A percentile compares a stretch with the other conserved stretches of the same genome.
Evolutionary conservation across 2,329 filamentous ascomycete species (phyloP).

Genomic region (Phialophora tarda): DNA sequence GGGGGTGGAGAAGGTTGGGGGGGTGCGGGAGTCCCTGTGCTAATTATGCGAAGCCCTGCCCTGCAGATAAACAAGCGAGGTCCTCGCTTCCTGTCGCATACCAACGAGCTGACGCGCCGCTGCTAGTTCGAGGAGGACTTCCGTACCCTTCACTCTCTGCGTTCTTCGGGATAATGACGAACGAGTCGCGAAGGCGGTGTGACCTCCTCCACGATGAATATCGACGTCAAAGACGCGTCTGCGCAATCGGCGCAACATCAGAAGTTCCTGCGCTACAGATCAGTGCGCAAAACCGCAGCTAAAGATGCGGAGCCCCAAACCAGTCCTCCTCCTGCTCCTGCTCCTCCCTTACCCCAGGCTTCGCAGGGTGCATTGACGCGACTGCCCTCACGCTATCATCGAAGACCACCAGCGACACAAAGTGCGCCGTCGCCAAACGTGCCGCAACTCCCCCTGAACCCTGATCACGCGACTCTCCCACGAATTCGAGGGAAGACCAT

Average conservation of each 20-base stretch:
- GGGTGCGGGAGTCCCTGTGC: not conserved
- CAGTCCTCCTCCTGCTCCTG: slow-evolving; percentile 3
- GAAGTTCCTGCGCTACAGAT: slow-evolving; percentile 65
- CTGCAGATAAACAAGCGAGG: slow-evolving; percentile 9
- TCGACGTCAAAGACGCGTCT: slow-evolving; percentile 1
- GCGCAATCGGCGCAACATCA: slow-evolving; percentile 23
- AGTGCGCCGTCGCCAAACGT: slow-evolving; percentile 3
- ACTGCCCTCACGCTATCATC: slow-evolving; percentile 33
- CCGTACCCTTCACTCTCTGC: not conserved
- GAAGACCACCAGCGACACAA: slow-evolving; percentile 14
- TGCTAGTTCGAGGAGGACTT: not conserved
- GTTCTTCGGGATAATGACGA: not conserved
- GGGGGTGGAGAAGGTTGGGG: not conserved
- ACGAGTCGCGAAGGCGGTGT: not conserved
- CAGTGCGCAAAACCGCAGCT: slow-evolving; percentile 56
- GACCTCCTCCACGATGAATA: slow-evolving; percentile 20
- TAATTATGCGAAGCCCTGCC: not conserved
- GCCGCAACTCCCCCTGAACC: not conserved
- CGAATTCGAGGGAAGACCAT: slow-evolving; percentile 10
- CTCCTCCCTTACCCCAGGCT: slow-evolving; percentile 20
- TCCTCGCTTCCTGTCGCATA: slow-evolving; percentile 15
- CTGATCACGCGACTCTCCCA: slow-evolving; percentile 9
- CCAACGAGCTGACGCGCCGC: slow-evolving; percentile 9
- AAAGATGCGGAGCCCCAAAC: slow-evolving; percentile 13
- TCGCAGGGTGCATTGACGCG: slow-evolving; percentile 25